A percentile compares a stretch with the other conserved stretches of the same genome.
Conservation (phyloP, 73 alveolate genomes). For the Urostyla sp. region DNA sequence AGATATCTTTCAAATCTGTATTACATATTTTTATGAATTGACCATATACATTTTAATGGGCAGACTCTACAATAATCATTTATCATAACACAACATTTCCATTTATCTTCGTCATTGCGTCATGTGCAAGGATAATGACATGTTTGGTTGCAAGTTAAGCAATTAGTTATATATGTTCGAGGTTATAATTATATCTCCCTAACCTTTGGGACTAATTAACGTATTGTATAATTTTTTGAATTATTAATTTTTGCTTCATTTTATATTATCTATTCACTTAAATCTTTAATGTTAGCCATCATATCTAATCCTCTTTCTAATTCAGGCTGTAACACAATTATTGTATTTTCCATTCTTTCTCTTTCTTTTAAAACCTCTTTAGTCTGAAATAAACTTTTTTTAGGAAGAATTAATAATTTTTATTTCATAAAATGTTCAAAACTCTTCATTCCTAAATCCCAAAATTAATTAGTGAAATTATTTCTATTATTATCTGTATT, state of each 20-base stretch:
- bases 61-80: not conserved
- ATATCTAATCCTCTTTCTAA: not conserved
- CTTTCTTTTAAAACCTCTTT: not conserved
- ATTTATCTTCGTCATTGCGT: not conserved
- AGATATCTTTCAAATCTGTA: not conserved
- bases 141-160: not conserved
- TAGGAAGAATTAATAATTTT: not conserved
- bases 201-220: not conserved
- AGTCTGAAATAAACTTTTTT: not conserved
- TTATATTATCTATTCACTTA: too few species aligned
- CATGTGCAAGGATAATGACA: slow-evolving; percentile 5
- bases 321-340: not conserved
- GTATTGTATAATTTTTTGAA: not conserved
- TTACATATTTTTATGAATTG: not conserved
- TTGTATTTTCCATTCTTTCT: not conserved
- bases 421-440: not conserved
- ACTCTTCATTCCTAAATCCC: slow-evolving; percentile 1
- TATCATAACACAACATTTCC: not conserved
- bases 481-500: not conserved
- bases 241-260: not conserved
- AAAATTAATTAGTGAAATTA: not conserved
- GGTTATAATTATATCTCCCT: not conserved
- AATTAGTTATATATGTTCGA: not conserved
- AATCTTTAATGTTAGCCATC: not conserved
- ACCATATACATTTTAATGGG: not conserved